Evolutionary conservation across 805 yeast genomes (phyloP), one percentile per base, ranked within the genome.

Genomic region (Wickerhamomyces rabaulensis): DNA sequence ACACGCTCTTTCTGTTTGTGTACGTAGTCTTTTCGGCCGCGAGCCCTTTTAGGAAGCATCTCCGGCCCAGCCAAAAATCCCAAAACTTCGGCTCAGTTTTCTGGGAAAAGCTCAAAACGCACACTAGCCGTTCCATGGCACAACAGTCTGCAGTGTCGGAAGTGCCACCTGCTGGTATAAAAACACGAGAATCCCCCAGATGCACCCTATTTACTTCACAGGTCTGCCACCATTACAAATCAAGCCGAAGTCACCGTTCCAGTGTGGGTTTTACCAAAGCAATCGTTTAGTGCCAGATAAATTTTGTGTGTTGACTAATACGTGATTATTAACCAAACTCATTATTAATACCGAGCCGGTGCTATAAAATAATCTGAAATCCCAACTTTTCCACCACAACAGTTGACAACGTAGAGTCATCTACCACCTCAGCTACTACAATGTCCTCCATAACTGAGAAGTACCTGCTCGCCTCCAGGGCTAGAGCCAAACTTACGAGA

Each of bases 391-490:
- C 7, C 31, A n/a, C n/a, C n/a, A n/a, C n/a, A 8, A 8, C 27
- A 25, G 10, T 25, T 25, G 27, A 25, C 27, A 25, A 25, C 10
- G 10, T 10, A 8, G 7, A 7, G 10, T 10, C 10, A 10, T 25
- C 27, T 25, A 25, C 9, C 27, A 38, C 29, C 9, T 5, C 20
- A 2, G 21, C 19, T 6, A 19, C 16, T 19, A 31, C 38, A 49
- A 50, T 54, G 51, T 46, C 45, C 20, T 44, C 54, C 22, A 55
- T 55, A 39, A 50, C 58, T 5, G 63, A 56, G 38, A 52, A 60
- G 26, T 56, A 54, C 44, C 38, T 51, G 22, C 55, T 59, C 13
- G 63, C 62, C 22, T 41, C 50, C 33, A 56, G 47, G 44, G 63
- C 56, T 7, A 55, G 61, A 43, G 42, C 58, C 19, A 60, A 58